Base-by-base conservation (phyloP, 257 asterid species). In the Paulownia fortunei region DNA sequence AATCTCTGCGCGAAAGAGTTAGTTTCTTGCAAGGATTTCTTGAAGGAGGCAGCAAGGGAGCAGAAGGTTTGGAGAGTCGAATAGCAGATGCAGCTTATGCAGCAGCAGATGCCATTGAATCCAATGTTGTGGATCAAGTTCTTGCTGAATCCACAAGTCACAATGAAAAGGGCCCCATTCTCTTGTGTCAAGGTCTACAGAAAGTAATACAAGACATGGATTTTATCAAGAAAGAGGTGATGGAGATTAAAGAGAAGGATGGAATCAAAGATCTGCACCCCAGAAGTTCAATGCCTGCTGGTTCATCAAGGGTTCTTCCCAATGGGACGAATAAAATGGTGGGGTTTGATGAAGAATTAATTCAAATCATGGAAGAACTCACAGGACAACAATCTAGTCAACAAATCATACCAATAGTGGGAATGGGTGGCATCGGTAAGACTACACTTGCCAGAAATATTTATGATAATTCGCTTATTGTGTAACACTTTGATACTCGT, bases 401-500 rank as follows among this genome's bases (percentile, higher is more conserved):
- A 15, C 51, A 19, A 30, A 30, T 63, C 24, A 32, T 75, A 44
- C 32, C 80, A 1, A 46, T 75, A 9, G 46, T 21, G 24, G 80
- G 80, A 21, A 75, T 75, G 80, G 80, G 80, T 0, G 80, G 73
- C 19, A 62, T 63, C 19, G 78, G 78, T 37, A 73, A 73, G 63
- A 73, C 78, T 7, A 56, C 37, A 7, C 51, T 73, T 0, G 80
- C 80, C 15, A 52, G 34, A 15, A 23, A 0, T 8, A n/a, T 63
- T 26, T 75, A 39, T 21, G 37, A 63, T 8, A 9, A 19, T 27
- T 7, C 8, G 3, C n/a, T 12, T 13, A 63, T 75, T 6, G 42
- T 12, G 62, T 11, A 49, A 0, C 46, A 5, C 15, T 75, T 61
- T 32, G 80, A 62, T 18, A 23, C 13, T 2, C 24, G 65, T 16